Conservation (phyloP, 148 eudicot genomes). For the Persicaria tinctoria region DNA sequence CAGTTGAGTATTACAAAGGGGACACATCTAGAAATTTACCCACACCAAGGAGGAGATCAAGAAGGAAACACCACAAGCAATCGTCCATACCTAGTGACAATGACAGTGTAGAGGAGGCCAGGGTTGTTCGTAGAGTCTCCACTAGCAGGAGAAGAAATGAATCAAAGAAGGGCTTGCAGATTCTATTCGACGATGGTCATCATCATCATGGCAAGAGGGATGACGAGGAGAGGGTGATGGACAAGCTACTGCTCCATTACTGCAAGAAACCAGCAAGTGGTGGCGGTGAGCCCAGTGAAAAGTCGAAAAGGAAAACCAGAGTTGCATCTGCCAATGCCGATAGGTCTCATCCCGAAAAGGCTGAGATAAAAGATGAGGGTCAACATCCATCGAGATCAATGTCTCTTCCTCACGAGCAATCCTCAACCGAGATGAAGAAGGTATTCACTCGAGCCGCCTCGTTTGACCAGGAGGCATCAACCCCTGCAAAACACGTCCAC, state of each 20-base stretch:
- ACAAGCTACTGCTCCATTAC: conserved; percentile 75
- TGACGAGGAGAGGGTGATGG: conserved; percentile 72
- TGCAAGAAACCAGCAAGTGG: conserved; percentile 52
- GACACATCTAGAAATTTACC: conserved; percentile 20
- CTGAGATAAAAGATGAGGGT: neutral
- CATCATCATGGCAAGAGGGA: conserved; percentile 31
- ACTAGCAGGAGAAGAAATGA: conserved; percentile 68
- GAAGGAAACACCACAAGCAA: conserved; percentile 52
- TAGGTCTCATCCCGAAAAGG: neutral
- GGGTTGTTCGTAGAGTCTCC: conserved; percentile 44
- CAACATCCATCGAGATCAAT: conserved; percentile 46
- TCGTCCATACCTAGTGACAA: conserved; percentile 25
- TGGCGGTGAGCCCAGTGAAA: conserved; percentile 30
- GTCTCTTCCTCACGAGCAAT: conserved; percentile 60
- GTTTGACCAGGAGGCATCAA: conserved; percentile 47
- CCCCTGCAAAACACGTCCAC: conserved; percentile 77
- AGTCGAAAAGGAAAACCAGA: conserved; percentile 32
- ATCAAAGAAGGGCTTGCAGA: conserved; percentile 64
- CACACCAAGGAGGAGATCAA: conserved; percentile 59
- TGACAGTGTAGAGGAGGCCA: conserved; percentile 34
- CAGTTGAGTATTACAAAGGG: conserved; percentile 38
- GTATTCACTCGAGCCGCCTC: conserved; percentile 65
- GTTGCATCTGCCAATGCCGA: conserved; percentile 12
- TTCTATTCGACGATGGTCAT: conserved; percentile 54
- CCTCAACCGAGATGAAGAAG: conserved; percentile 42